Evolutionary conservation across 352 stramenopile species (phyloP), one percentile per base, ranked within the genome.

Genomic region (Hyaloperonospora brassicae): DNA sequence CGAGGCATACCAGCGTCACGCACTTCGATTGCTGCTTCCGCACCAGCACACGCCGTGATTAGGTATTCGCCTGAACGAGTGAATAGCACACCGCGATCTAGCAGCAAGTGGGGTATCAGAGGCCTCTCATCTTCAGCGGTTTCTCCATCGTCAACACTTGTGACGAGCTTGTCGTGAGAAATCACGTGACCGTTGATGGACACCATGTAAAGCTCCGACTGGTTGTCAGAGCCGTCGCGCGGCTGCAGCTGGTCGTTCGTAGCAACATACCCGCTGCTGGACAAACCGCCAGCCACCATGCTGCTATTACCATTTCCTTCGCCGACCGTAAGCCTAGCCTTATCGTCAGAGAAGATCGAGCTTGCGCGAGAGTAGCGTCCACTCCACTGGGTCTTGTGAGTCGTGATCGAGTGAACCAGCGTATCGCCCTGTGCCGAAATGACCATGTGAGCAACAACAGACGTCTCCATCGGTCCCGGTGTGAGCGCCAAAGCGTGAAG

Each of bases 171-270:
- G 45, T 85, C 70, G 24, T 88, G 76, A 0, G 74, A 85, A 22
- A 93, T 65, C 35, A 93, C 60, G 43, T 80, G 72, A 8, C 82
- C 82, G 35, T 93, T 93, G 50, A 93, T 85, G n/a, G 82, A 90
- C 22, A 90, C 72, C 14, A 90, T 51, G 35, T 84, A 86, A 43
- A 93, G 57, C 42, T 93, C 79, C 0, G 82, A 93, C 36, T 89
- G 82, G 39, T 72, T 64, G 24, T 72, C 63, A 7, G 52, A 55
- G 17, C 57, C 64, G 57, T 64, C 61, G 36, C 50, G 59, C 24
- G 46, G 39, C 27, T 58, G 59, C 27, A 34, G 27, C 35, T 64
- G 58, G 36, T 70, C 52, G 24, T 59, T 60, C 11, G 64, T 64
- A 2, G 61, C 47, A 1, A 66, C 61, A 51, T 73, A 73, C 38